phyloP scores from a whole-genome alignment of 768 basidiomycete genomes.

The Botryobasidium botryosum region DNA sequence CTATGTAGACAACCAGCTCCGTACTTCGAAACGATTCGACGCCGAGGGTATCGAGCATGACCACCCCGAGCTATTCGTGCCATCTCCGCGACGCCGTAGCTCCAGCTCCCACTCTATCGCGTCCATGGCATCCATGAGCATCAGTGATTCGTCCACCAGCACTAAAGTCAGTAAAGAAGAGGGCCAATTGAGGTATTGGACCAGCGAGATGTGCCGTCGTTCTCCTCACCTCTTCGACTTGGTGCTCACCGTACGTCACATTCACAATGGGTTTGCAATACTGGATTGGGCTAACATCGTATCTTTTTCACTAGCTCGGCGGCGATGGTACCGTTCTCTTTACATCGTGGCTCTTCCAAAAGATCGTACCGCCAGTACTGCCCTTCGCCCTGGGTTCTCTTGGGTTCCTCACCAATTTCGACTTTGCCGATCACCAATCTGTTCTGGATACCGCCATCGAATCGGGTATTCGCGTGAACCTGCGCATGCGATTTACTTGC shows the following conservation, averaged over 20 bases:
- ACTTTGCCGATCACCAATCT: slow-evolving; percentile 70
- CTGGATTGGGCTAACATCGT: slow-evolving; percentile 11
- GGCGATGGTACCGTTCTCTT: slow-evolving; percentile 98
- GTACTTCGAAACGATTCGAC: slow-evolving; percentile 81
- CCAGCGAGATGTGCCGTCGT: slow-evolving; percentile 82
- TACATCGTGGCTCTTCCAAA: slow-evolving; percentile 98
- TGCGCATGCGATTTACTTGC: slow-evolving; percentile 98
- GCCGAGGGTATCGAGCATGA: slow-evolving; percentile 74
- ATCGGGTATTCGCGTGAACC: slow-evolving; percentile 86
- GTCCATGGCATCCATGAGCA: slow-evolving; percentile 35
- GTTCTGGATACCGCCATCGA: slow-evolving; percentile 83
- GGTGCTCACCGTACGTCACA: slow-evolving; percentile 69
- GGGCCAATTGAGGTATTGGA: slow-evolving; percentile 96
- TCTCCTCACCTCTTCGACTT: slow-evolving; percentile 93
- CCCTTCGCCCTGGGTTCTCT: slow-evolving; percentile 94
- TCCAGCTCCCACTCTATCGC: slow-evolving; percentile 24
- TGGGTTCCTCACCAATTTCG: slow-evolving; percentile 94
- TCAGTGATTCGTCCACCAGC: slow-evolving; percentile 12
- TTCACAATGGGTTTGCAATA: neutral
- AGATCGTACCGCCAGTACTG: slow-evolving; percentile 95
- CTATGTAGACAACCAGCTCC: slow-evolving; percentile 89
- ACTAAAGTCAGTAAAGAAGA: slow-evolving; percentile 29
- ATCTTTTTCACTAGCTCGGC: slow-evolving; percentile 46
- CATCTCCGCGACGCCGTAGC: slow-evolving; percentile 55
- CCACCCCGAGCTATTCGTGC: slow-evolving; percentile 74